Evolutionary conservation across 768 basidiomycete species (phyloP).

Genomic region (Leccinellum rugosiceps): DNA sequence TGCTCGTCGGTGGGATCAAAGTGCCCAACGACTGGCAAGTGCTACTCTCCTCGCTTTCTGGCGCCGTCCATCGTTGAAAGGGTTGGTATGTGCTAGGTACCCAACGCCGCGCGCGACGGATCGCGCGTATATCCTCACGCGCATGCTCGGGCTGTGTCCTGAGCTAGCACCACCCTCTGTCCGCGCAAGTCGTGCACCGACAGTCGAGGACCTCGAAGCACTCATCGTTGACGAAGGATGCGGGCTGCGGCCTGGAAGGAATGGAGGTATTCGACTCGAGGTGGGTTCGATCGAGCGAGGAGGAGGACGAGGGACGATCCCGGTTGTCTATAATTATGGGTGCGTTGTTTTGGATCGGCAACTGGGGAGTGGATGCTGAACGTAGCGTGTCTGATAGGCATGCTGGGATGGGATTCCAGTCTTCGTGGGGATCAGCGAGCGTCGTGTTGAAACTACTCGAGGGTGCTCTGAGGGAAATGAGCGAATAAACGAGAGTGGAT

Average conservation of each 20-base stretch:
- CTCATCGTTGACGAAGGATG: constrained; percentile 51
- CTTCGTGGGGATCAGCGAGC: constrained; percentile 63
- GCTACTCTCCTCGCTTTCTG: background rate
- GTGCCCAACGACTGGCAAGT: constrained; percentile 57
- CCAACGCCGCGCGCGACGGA: constrained; percentile 63
- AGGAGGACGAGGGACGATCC: constrained; percentile 32
- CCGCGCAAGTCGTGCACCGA: constrained; percentile 43
- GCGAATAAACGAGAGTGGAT: background rate
- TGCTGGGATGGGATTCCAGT: constrained; percentile 59
- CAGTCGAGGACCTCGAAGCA: constrained; percentile 46
- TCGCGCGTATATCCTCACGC: constrained; percentile 54
- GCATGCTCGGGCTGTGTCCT: constrained; percentile 49
- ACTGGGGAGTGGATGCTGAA: background rate
- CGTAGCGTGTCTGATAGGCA: constrained; percentile 38
- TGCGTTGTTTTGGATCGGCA: constrained; percentile 26
- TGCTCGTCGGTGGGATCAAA: constrained; percentile 61
- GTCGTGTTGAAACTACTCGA: constrained; percentile 48
- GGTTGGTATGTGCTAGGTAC: constrained; percentile 52
- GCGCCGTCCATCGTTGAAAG: background rate
- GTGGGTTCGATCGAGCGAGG: constrained; percentile 37
- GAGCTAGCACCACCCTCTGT: constrained; percentile 57
- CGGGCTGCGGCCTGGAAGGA: constrained; percentile 65
- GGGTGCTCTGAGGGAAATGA: constrained; percentile 28
- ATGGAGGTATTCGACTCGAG: constrained; percentile 65
- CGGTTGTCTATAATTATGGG: constrained; percentile 66